Base-by-base conservation (phyloP, 441 rosid genomes). In the Metrosideros polymorpha region DNA sequence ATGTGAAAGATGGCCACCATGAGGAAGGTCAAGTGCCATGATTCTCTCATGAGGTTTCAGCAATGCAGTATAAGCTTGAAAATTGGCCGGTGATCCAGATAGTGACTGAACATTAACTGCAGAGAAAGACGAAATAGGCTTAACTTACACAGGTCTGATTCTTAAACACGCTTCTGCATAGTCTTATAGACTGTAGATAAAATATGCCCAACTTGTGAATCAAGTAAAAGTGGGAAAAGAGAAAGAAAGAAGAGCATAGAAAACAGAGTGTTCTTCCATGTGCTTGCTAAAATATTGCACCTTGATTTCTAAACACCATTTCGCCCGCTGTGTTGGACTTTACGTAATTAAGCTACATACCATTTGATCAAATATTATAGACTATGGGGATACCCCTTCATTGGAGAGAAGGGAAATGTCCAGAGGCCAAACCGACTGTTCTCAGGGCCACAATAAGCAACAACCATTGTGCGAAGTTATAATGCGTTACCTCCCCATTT, bases 1-100 rank as follows among this genome's bases (percentile, higher is more conserved):
- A 89, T 98, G 99, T 88, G 99, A 98, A 92, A 98, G 98, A 93
- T 97, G 99, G 63, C 99, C 99, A 35, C 99, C 99, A 92, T 97
- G 99, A 53, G 99, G 99, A 56, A 97, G 94, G 89, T 97, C 99
- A 89, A 97, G 98, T 6, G 99, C 98, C 99, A 97, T 96, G 89
- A 97, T 97, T 93, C 99, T 92, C 85, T 96, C 99, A 90, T 97
- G 99, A 84, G 99, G 99, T 76, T 94, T 97, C 89, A 97, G 85
- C 51, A 97, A 57, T 85, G 98, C 99, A 71, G 99, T 97, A 82
- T 96, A 97, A 85, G 88, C 99, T 92, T 97, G 99, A 89, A 97
- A 97, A 88, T 97, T 98, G 85, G 99, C 94, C 15, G 99, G 99
- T 84, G 99, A 98, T 89, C 99, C 99, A 87, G 99, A 98, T 75